phyloP scores from a whole-genome alignment of 441 rosid species.

The Erysimum pusillum region DNA sequence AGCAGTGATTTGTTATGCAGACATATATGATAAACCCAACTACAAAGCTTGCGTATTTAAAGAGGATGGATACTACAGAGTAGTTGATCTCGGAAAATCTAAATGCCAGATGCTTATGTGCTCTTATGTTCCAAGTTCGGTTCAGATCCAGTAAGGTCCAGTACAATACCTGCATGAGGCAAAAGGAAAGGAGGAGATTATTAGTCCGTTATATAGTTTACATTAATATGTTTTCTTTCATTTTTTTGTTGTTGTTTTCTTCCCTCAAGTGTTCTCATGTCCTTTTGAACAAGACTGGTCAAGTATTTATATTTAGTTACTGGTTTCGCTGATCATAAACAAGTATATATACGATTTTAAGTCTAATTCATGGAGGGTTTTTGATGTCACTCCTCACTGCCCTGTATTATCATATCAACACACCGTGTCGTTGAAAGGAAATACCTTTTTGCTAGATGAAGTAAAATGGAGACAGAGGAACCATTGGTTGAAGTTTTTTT shows the following conservation, averaged over 20 bases:
- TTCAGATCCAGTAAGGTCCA: background rate
- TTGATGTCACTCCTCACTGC: no score
- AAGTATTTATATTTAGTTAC: background rate
- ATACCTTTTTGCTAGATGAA: no score
- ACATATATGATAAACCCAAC: background rate
- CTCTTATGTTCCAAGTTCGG: constrained; percentile 9
- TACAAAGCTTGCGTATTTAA: background rate
- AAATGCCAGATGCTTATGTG: background rate
- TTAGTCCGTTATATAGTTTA: background rate
- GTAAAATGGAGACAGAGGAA: no score
- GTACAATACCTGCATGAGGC: background rate
- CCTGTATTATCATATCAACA: no score
- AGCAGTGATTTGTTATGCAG: background rate
- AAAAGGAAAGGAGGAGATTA: background rate
- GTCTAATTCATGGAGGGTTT: no score
- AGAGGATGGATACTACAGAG: constrained; percentile 2
- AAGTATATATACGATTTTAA: background rate
- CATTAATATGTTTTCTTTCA: background rate
- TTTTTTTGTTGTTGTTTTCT: background rate
- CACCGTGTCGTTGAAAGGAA: no score
- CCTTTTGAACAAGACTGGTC: background rate
- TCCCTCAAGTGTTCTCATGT: background rate
- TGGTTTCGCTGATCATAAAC: background rate
- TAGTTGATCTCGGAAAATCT: background rate
- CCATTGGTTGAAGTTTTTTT: no score